Evolutionary conservation across 2,329 filamentous ascomycete genomes (phyloP).

Genomic region (Rutstroemia sp.): DNA sequence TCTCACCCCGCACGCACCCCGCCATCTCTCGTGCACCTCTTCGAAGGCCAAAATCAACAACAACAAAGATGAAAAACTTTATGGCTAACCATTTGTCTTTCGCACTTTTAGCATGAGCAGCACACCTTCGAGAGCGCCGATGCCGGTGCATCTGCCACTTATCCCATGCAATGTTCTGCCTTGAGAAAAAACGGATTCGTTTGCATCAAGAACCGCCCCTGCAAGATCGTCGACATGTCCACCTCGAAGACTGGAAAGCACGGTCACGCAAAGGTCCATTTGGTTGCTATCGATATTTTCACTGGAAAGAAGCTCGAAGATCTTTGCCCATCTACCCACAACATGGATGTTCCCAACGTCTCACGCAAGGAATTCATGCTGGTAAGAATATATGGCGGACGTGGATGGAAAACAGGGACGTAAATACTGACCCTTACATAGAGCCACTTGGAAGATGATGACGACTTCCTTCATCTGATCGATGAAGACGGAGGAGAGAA

Average conservation of each 20-base stretch:
- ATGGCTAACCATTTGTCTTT: constrained; percentile 7
- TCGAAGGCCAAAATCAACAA: constrained; percentile 8
- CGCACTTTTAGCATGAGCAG: constrained; percentile 31
- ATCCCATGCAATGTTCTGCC: constrained; percentile 98
- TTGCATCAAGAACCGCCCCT: constrained; percentile 96
- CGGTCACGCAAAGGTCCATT: constrained; percentile 99
- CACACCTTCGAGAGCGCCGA: constrained; percentile 86
- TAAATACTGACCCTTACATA: constrained; percentile 32
- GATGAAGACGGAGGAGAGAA: constrained; percentile 77
- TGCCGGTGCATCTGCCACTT: constrained; percentile 91
- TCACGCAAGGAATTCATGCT: constrained; percentile 85
- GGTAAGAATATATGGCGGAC: constrained; percentile 49
- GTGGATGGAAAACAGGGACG: background rate
- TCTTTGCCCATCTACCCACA: constrained; percentile 93
- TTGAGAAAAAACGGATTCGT: constrained; percentile 99
- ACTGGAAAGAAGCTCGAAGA: constrained; percentile 99
- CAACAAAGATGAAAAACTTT: background rate
- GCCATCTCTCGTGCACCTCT: constrained; percentile 24
- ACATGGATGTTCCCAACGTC: constrained; percentile 98
- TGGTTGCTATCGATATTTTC: constrained; percentile 98
- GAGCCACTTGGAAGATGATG: constrained; percentile 73
- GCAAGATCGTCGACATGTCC: constrained; percentile 99
- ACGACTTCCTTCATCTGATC: constrained; percentile 93
- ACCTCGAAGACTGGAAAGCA: constrained; percentile 99
- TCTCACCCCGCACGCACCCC: constrained; percentile 19